A percentile compares a stretch with the other conserved stretches of the same genome.
phyloP scores from a whole-genome alignment of 805 yeast genomes.

The Candida tallmaniae region DNA sequence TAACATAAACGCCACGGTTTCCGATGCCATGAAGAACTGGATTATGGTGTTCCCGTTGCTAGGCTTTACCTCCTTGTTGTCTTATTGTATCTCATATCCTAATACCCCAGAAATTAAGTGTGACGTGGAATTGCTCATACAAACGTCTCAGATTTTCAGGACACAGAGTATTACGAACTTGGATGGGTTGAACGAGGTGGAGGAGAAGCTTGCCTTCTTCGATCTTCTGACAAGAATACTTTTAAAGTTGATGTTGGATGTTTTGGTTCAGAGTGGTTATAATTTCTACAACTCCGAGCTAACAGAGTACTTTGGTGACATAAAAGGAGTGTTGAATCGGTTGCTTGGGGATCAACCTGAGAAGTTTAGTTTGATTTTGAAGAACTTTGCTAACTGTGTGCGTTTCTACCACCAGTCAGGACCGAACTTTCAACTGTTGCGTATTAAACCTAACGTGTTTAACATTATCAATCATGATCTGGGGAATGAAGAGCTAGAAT shows the following conservation, averaged over 20 bases:
- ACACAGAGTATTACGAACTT: background rate
- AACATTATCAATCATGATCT: constrained; percentile 6
- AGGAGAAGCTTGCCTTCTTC: constrained; percentile 10
- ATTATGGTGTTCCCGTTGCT: constrained; percentile 17
- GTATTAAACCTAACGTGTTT: constrained; percentile 6
- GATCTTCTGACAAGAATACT: constrained; percentile 21
- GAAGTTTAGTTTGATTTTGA: constrained; percentile 2
- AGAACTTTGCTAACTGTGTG: background rate
- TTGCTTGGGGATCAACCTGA: constrained; percentile 7
- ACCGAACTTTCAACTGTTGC: background rate
- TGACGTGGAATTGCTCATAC: constrained; percentile 22
- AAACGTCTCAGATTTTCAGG: constrained; percentile 10
- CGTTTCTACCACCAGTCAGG: too few relatives aligned
- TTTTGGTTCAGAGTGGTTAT: constrained; percentile 11
- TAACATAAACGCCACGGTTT: constrained; percentile 7
- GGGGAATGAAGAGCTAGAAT: too few relatives aligned
- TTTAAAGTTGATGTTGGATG: constrained; percentile 18
- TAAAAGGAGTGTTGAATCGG: constrained; percentile 17
- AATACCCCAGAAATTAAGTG: constrained; percentile 10
- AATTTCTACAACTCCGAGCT: constrained; percentile 13
- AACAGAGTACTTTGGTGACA: constrained; percentile 15
- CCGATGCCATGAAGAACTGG: constrained; percentile 17
- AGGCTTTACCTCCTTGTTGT: constrained; percentile 21
- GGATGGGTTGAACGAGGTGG: constrained; percentile 4
- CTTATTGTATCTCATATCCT: constrained; percentile 19